Base-by-base conservation (phyloP, 768 basidiomycete species). In the Boletus fagicola region DNA sequence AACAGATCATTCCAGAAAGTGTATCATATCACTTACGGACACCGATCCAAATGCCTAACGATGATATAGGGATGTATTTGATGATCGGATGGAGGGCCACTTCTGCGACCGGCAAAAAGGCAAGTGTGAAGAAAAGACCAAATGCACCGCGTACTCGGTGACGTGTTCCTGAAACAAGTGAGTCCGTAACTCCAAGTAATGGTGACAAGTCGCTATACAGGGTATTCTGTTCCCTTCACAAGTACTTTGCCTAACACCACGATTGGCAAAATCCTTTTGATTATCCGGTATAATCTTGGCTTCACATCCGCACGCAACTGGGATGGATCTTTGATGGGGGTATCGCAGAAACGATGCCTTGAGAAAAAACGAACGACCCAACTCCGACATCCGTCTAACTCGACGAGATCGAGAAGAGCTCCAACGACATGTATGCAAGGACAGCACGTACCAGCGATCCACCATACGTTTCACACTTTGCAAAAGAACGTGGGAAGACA, bases 101-200 rank as follows among this genome's bases (percentile, higher is more conserved):
- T 66, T 92, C 85, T 13, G 90, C 72, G 4, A 92, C 67, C 0
- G 94, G 94, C 6, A 98, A 69, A 0, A 92, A 62, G 0, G 88
- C 93, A 22, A 98, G 78, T 0, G 97, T 98, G 63, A 98, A 81
- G 80, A 99, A 99, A 74, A 98, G 98, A 70, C 98, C 97, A 97
- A 99, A 65, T 98, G 96, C 0, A 85, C 84, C 0, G 97, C 97
- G 62, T 98, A 98, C 74, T 99, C 97, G 0, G 94, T 88, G 53
- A 90, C 87, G 58, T 98, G 97, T 76, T 98, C 97, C 95, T 88
- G 33, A 26, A 24, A 36, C 13, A 43, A 20, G 28, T 59, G 22
- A 52, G 53, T 53, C 46, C 18, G 10, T 16, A 20, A 31, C 49
- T 28, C 3, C 43, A 22, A 39, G 15, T 1, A 6, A 43, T 6